Conservation (phyloP, 768 basidiomycete species). For the Multifurca ochricompacta region DNA sequence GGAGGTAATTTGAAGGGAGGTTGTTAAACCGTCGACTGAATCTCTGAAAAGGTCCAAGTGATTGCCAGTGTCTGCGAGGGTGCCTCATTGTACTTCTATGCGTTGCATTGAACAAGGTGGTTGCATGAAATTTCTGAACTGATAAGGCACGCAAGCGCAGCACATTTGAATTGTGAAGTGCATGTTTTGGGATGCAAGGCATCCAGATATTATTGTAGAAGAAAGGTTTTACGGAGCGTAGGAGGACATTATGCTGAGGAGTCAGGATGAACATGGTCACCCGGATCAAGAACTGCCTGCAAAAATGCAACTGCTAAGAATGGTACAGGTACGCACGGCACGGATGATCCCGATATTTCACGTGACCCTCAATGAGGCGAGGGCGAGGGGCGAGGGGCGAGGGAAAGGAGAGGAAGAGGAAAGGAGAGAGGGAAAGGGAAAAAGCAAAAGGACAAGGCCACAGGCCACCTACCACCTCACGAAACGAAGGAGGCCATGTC, state of each 20-base stretch:
- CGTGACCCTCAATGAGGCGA: no score
- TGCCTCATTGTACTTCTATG: conserved; percentile 14
- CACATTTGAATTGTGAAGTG: neutral
- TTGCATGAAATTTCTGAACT: conserved; percentile 18
- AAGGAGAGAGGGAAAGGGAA: no score
- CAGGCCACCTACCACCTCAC: no score
- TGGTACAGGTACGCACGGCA: no score
- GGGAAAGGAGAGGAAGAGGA: no score
- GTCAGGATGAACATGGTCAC: neutral
- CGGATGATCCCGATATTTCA: no score
- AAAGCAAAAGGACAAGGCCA: no score
- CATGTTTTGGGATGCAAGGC: neutral
- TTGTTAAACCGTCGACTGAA: conserved; percentile 36
- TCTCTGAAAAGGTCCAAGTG: conserved; percentile 19
- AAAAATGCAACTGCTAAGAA: no score
- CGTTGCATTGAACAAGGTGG: conserved; percentile 20
- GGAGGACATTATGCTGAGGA: neutral
- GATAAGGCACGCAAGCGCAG: neutral
- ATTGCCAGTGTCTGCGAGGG: neutral
- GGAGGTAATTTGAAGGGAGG: conserved; percentile 44
- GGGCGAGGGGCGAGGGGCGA: neutral
- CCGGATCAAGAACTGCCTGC: no score
- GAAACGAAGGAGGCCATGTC: conserved; percentile 45
- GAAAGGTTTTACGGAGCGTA: neutral
- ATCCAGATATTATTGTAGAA: neutral